phyloP scores from a whole-genome alignment of 257 asterid genomes.

The Lantana camara region DNA sequence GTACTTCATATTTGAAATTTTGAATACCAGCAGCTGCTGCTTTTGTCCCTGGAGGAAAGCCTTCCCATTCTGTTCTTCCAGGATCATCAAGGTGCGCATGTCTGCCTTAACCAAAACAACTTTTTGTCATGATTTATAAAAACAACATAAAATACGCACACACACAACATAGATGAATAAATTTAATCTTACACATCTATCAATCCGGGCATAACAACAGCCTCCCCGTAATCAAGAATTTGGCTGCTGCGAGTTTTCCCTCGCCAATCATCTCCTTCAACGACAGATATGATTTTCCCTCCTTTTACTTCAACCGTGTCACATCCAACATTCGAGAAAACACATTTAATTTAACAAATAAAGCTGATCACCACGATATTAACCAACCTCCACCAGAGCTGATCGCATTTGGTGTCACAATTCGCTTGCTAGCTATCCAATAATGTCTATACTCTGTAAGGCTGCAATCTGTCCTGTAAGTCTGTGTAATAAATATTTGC shows the following conservation, averaged over 20 bases:
- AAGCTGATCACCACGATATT: neutral
- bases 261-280: conserved; percentile 73
- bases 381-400: conserved; percentile 87
- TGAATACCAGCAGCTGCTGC: conserved; percentile 94
- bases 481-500: conserved; percentile 40
- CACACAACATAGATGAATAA: too few relatives aligned
- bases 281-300: conserved; percentile 68
- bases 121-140: neutral
- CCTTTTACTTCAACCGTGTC: conserved; percentile 75
- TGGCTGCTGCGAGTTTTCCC: conserved; percentile 44
- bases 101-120: conserved; percentile 40
- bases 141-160: neutral
- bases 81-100: conserved; percentile 97
- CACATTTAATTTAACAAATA: too few relatives aligned
- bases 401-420: conserved; percentile 68
- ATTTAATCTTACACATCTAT: conserved; percentile 74
- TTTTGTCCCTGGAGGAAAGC: conserved; percentile 94
- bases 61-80: conserved; percentile 98
- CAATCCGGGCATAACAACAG: conserved; percentile 93
- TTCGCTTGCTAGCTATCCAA: conserved; percentile 87
- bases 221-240: conserved; percentile 69
- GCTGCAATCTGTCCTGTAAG: conserved; percentile 65
- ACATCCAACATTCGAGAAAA: conserved; percentile 28
- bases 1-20: conserved; percentile 1
- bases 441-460: conserved; percentile 66